Evolutionary conservation across 164 flowering plant species (phyloP).

Genomic region (Liriodendron chinense): DNA sequence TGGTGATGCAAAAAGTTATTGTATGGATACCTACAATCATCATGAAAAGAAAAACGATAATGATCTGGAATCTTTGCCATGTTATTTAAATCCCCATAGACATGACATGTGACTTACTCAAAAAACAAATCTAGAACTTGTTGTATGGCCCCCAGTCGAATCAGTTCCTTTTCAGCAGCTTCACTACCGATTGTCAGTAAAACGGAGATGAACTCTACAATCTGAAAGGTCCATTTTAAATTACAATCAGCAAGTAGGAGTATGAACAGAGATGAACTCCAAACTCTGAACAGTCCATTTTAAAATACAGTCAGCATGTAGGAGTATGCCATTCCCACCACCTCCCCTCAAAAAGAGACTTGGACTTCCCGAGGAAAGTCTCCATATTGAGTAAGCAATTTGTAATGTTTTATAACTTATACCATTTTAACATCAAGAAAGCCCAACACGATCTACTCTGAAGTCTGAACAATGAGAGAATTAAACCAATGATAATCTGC

Average conservation of each 20-base stretch:
- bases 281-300: constrained; percentile 51
- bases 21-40: constrained; percentile 76
- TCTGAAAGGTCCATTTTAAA: constrained; percentile 36
- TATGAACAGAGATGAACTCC: constrained; percentile 28
- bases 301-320: not conserved
- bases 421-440: not conserved
- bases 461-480: not conserved
- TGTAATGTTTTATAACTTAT: not conserved
- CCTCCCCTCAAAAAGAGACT: not conserved
- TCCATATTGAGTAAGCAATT: not conserved
- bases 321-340: no score
- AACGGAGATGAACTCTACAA: constrained; percentile 87
- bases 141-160: constrained; percentile 65
- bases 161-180: constrained; percentile 84
- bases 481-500: not conserved
- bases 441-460: not conserved
- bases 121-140: constrained; percentile 73
- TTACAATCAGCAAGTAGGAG: not conserved
- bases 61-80: constrained; percentile 3
- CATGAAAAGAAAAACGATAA: constrained; percentile 10
- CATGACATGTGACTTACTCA: constrained; percentile 52
- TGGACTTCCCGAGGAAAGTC: not conserved
- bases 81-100: constrained; percentile 3
- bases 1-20: constrained; percentile 92
- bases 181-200: constrained; percentile 70